Percentiles rank a stretch among this genome's conserved stretches.
Evolutionary conservation across 176 grass and related monocot genomes (phyloP).

Genomic region (Triticum urartu): DNA sequence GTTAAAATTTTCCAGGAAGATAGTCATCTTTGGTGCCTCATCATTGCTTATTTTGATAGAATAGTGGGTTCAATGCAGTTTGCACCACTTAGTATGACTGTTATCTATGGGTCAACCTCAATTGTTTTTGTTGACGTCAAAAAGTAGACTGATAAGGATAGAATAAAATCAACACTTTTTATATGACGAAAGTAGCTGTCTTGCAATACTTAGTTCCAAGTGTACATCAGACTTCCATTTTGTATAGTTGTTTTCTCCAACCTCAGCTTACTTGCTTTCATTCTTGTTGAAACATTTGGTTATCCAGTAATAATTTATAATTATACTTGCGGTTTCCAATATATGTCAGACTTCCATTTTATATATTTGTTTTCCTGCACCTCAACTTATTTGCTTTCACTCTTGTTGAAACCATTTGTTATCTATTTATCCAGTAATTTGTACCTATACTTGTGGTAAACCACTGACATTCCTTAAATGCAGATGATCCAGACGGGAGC

Average conservation of each 20-base stretch:
- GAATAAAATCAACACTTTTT: background rate
- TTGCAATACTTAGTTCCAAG: background rate
- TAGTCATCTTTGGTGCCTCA: background rate
- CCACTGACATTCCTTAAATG: slow-evolving; percentile 12
- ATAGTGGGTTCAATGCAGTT: background rate
- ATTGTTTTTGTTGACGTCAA: background rate
- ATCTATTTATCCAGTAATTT: background rate
- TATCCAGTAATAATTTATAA: background rate
- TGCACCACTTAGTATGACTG: background rate
- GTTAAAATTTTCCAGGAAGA: background rate
- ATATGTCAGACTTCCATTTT: background rate
- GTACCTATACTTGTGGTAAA: background rate
- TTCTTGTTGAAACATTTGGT: slow-evolving; percentile 1
- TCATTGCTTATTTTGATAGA: background rate
- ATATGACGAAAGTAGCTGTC: background rate
- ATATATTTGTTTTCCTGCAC: background rate
- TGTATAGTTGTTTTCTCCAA: background rate
- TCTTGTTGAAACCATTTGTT: slow-evolving; percentile 4
- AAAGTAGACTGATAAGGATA: background rate
- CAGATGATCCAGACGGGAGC: slow-evolving; percentile 67
- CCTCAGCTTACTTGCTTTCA: slow-evolving; percentile 8
- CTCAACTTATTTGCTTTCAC: slow-evolving; percentile 10
- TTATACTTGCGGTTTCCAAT: background rate
- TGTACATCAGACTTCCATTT: background rate
- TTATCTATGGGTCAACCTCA: background rate